phyloP scores from a whole-genome alignment of 805 yeast genomes.

The Lachancea quebecensis region DNA sequence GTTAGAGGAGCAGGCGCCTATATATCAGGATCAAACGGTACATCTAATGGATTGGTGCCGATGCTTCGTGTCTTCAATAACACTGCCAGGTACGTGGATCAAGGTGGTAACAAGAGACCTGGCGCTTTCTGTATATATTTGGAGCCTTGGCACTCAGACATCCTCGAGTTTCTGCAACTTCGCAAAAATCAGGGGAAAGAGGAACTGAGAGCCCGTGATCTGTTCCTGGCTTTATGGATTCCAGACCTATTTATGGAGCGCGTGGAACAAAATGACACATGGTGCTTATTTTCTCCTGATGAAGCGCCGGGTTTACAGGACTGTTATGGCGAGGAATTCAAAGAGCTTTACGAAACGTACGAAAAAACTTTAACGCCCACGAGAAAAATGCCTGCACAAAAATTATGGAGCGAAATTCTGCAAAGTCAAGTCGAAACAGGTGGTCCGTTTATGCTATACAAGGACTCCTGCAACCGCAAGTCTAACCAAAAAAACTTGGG shows the following conservation, averaged over 20 bases:
- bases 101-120: constrained; percentile 95
- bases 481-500: constrained; percentile 90
- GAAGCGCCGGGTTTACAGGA: constrained; percentile 81
- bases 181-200: constrained; percentile 93
- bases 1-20: constrained; percentile 78
- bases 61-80: constrained; percentile 90
- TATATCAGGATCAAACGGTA: constrained; percentile 86
- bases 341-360: constrained; percentile 56
- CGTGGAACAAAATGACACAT: constrained; percentile 68
- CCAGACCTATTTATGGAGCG: constrained; percentile 90
- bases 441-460: constrained; percentile 86
- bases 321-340: constrained; percentile 77
- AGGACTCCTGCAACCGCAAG: constrained; percentile 81
- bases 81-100: constrained; percentile 94
- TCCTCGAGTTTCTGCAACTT: constrained; percentile 75
- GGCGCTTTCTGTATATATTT: constrained; percentile 91
- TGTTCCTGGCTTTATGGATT: constrained; percentile 88
- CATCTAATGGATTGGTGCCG: constrained; percentile 85
- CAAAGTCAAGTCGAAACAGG: constrained; percentile 96
- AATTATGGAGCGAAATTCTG: constrained; percentile 78
- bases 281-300: constrained; percentile 87
- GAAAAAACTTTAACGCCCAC: constrained; percentile 59
- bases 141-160: constrained; percentile 95
- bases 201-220: constrained; percentile 84
- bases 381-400: constrained; percentile 71